These are phyloP conservation scores for Termitomyces sp. DNA, from an alignment of 768 basidiomycete species.

Conservation along the genomic window DNA sequence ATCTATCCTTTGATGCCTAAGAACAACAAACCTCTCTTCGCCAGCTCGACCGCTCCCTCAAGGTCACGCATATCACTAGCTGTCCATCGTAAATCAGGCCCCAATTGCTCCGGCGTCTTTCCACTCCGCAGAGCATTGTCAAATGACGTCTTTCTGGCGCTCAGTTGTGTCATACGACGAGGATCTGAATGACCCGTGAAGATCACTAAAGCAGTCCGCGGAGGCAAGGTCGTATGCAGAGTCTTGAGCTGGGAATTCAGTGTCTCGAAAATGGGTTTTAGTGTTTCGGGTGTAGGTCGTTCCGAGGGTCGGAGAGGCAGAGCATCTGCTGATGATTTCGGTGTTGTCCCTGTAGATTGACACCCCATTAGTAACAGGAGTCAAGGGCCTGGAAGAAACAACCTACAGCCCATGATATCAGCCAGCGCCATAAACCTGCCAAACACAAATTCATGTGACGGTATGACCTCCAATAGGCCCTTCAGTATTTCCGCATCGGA, in stretches of 20 bases:
- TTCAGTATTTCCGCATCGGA: slow-evolving; percentile 75
- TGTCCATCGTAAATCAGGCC: slow-evolving; percentile 63
- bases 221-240: slow-evolving; percentile 66
- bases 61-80: slow-evolving; percentile 70
- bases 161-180: slow-evolving; percentile 68
- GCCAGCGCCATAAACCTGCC: slow-evolving; percentile 80
- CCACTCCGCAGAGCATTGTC: slow-evolving; percentile 58
- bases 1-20: slow-evolving; percentile 52
- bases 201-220: slow-evolving; percentile 76
- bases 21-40: slow-evolving; percentile 81
- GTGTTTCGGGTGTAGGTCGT: slow-evolving; percentile 26
- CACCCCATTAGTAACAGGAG: background rate
- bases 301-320: slow-evolving; percentile 20
- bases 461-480: slow-evolving; percentile 52
- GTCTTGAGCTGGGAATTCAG: slow-evolving; percentile 58
- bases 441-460: slow-evolving; percentile 76
- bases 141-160: slow-evolving; percentile 64
- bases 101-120: slow-evolving; percentile 50
- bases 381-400: background rate
- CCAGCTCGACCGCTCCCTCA: slow-evolving; percentile 73
- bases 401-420: slow-evolving; percentile 77
- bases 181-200: slow-evolving; percentile 91
- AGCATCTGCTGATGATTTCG: slow-evolving; percentile 39
- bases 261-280: slow-evolving; percentile 32
- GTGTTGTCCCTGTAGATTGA: slow-evolving; percentile 49